Evolutionary conservation across 331 rosid genomes (phyloP), one percentile per base, ranked within the genome.

Genomic region (Malus hybrid): DNA sequence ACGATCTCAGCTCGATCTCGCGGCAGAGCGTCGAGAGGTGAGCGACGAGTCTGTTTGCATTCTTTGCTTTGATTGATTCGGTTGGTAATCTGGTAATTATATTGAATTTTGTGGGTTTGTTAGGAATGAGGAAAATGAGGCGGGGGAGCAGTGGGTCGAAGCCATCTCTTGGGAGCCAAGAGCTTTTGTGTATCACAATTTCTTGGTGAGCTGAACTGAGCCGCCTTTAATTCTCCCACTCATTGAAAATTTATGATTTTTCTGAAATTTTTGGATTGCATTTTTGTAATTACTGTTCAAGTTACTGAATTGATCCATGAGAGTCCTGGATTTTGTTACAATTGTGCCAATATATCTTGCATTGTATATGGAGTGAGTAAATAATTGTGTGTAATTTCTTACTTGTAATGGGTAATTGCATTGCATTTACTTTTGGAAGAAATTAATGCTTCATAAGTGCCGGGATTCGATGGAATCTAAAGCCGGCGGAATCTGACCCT

Each of bases 111-210:
- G 65, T 74, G 48, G 5, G 29, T 56, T 73, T 44, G 2, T 7
- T 75, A 88, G 92, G 28, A 70, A 14, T 44, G 82, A 79, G 48
- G 89, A 85, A 4, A 88, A 91, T 3, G 89, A 80, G 48, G 82
- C 68, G 8, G 78, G 80, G 27, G 99, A 92, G 57, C 80, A 80
- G 77, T 95, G 99, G 99, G 96, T 90, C 39, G 99, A 95, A 87
- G 81, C 88, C 12, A 62, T 95, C 75, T 95, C 99, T 0, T 95
- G 99, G 99, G 97, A 95, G 89, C 99, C 99, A 56, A 80, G 99
- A 86, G 97, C 99, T 62, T 87, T 92, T 74, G 86, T 95, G 5
- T 95, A 90, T 80, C 99, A 95, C 42, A 95, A 92, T 79, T 92
- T 95, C 82, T 81, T 95, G 96, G 97, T 95, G n/a, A 85, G 84